phyloP scores from a whole-genome alignment of 2,329 filamentous ascomycete species.

The Phoma herbarum region DNA sequence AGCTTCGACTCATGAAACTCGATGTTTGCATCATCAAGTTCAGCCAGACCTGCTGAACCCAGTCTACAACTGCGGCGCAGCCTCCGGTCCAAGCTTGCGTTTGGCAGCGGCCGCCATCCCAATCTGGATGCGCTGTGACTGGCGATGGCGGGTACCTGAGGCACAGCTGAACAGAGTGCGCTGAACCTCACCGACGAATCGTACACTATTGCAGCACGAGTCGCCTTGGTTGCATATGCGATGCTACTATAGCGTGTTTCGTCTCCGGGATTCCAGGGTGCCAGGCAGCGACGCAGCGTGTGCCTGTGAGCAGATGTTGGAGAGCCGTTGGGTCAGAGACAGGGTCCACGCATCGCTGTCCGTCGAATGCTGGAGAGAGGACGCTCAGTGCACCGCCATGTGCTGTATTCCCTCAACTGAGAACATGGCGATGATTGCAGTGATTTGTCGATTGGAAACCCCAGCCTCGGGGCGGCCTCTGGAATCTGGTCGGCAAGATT shows the following conservation, averaged over 20 bases:
- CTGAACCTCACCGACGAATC: slow-evolving; percentile 15
- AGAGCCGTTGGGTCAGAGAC: slow-evolving; percentile 23
- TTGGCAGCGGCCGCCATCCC: slow-evolving; percentile 39
- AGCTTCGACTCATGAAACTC: slow-evolving; percentile 9
- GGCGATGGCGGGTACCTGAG: slow-evolving; percentile 30
- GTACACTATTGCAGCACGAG: slow-evolving; percentile 17
- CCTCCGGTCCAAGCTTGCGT: slow-evolving; percentile 26
- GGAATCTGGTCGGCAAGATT: slow-evolving; percentile 30
- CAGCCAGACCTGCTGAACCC: slow-evolving; percentile 22
- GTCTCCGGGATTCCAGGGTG: slow-evolving; percentile 13
- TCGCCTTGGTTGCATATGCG: slow-evolving; percentile 24
- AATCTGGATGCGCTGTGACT: slow-evolving; percentile 23
- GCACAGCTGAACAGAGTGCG: slow-evolving; percentile 29
- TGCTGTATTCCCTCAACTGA: slow-evolving; percentile 32
- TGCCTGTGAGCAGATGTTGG: slow-evolving; percentile 3
- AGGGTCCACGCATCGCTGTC: slow-evolving; percentile 14
- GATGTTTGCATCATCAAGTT: slow-evolving; percentile 7
- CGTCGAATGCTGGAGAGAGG: slow-evolving; percentile 14
- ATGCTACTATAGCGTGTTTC: slow-evolving; percentile 7
- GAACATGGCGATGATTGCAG: slow-evolving; percentile 9
- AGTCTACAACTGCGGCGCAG: slow-evolving; percentile 27
- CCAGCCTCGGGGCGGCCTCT: slow-evolving; percentile 28
- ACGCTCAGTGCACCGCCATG: slow-evolving; percentile 36
- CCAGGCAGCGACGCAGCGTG: slow-evolving; percentile 26
- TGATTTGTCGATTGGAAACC: slow-evolving; percentile 19